Conservation (phyloP, 306 rosid genomes). For the Gleditsia sinensis region DNA sequence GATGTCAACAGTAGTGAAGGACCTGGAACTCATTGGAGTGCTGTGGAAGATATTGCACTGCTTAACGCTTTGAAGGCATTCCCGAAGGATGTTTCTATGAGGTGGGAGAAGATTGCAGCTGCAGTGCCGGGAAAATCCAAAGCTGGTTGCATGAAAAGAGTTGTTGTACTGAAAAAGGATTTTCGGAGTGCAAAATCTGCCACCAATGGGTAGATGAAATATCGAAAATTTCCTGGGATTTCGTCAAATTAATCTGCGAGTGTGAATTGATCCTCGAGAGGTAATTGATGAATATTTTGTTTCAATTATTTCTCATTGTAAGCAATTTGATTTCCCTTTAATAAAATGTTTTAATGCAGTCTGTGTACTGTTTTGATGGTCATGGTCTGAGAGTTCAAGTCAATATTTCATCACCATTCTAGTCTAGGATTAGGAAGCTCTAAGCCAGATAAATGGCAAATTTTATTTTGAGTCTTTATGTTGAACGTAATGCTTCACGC, state of each 20-base stretch:
- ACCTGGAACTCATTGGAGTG: constrained; percentile 50
- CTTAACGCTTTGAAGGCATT: constrained; percentile 87
- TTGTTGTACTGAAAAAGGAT: constrained; percentile 74
- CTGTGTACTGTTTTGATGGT: neutral
- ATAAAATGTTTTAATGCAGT: neutral
- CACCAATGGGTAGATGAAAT: constrained; percentile 32
- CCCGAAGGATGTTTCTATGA: constrained; percentile 81
- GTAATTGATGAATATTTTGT: constrained; percentile 9
- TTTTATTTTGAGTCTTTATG: constrained; percentile 7
- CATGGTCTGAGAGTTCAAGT: neutral
- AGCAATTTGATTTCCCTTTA: neutral
- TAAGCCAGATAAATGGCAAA: neutral
- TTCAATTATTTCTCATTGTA: neutral
- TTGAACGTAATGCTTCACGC: constrained; percentile 8
- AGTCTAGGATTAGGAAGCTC: neutral
- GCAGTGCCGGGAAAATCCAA: constrained; percentile 90
- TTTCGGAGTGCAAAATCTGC: constrained; percentile 78
- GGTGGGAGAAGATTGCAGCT: constrained; percentile 96
- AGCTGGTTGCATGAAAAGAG: constrained; percentile 82
- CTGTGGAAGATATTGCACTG: constrained; percentile 78
- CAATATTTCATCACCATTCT: neutral
- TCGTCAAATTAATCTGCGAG: constrained; percentile 17
- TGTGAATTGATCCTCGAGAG: constrained; percentile 4
- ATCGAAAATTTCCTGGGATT: constrained; percentile 4
- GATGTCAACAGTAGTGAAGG: constrained; percentile 27